A percentile compares a stretch with the other conserved stretches of the same genome.
phyloP scores from a whole-genome alignment of 1,139 yeast species.

The Meyerozyma carpophila region DNA sequence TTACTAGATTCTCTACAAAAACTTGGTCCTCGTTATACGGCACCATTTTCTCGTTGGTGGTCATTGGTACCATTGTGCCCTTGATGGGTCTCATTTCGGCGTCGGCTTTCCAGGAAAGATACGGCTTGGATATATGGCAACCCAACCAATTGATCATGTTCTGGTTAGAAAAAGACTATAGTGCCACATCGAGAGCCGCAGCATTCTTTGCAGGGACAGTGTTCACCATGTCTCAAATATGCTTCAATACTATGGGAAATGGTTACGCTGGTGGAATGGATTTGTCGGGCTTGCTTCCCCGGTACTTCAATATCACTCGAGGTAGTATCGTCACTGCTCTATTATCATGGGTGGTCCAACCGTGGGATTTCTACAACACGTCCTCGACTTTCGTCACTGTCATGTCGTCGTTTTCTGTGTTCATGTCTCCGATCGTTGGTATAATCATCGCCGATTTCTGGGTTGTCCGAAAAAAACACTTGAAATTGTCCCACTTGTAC shows the following conservation, averaged over 20 bases:
- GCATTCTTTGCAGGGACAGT: constrained; percentile 41
- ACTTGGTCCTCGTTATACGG: constrained; percentile 22
- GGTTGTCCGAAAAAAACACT: constrained; percentile 21
- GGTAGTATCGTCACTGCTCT: constrained; percentile 42
- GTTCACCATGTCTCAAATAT: constrained; percentile 41
- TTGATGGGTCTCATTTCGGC: constrained; percentile 31
- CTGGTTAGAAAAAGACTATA: constrained; percentile 27
- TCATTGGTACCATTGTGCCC: constrained; percentile 39
- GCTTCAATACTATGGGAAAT: constrained; percentile 44
- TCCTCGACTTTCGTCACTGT: constrained; percentile 33
- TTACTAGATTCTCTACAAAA: constrained; percentile 27
- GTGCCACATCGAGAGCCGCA: constrained; percentile 40
- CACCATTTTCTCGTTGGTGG: constrained; percentile 12
- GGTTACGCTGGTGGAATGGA: constrained; percentile 53
- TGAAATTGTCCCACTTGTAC: constrained; percentile 4
- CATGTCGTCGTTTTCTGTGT: constrained; percentile 30
- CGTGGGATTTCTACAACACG: constrained; percentile 44
- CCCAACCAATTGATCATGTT: constrained; percentile 26
- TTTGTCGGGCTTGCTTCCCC: constrained; percentile 43
- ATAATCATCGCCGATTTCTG: constrained; percentile 38
- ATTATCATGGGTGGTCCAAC: constrained; percentile 40
- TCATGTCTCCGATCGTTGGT: constrained; percentile 27
- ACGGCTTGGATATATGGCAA: constrained; percentile 31
- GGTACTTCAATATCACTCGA: constrained; percentile 45
- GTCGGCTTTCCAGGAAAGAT: constrained; percentile 19